A percentile compares a stretch with the other conserved stretches of the same genome.
These are phyloP conservation scores for Phytophthora capsici DNA, from an alignment of 352 stramenopile species.

Conservation along the genomic window DNA sequence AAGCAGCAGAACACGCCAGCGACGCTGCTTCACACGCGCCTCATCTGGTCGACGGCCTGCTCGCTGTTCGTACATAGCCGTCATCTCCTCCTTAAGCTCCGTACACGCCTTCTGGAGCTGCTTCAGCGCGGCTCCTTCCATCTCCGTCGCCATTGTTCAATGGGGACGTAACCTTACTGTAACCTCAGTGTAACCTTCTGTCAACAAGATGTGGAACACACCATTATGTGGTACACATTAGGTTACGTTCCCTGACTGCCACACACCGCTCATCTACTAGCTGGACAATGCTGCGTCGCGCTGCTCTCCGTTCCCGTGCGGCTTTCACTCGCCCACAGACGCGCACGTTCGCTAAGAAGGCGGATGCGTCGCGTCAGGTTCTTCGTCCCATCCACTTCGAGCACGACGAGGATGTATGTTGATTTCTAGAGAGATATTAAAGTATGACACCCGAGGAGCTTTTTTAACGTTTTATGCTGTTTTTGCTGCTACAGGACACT, in stretches of 20 bases:
- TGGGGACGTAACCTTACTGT: slow-evolving; percentile 2
- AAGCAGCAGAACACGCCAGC: slow-evolving; percentile 64
- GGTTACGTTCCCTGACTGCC: slow-evolving; percentile 6
- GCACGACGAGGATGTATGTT: slow-evolving; percentile 64
- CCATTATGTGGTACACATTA: slow-evolving; percentile 15
- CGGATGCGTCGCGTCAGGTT: slow-evolving; percentile 2
- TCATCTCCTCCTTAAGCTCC: slow-evolving; percentile 51
- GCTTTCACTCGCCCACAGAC: slow-evolving; percentile 19
- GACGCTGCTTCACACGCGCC: slow-evolving; percentile 51
- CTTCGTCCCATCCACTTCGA: slow-evolving; percentile 80
- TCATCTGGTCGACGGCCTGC: slow-evolving; percentile 36
- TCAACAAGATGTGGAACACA: background rate
- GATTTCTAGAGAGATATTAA: background rate
- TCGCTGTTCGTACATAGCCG: slow-evolving; percentile 43
- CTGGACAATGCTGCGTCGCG: slow-evolving; percentile 26
- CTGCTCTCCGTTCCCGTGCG: slow-evolving; percentile 18
- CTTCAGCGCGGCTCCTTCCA: slow-evolving; percentile 40
- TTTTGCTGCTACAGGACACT: slow-evolving; percentile 38
- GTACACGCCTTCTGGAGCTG: slow-evolving; percentile 62
- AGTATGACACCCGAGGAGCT: background rate
- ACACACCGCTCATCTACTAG: slow-evolving; percentile 27
- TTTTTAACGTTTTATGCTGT: slow-evolving; percentile 1
- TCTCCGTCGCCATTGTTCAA: background rate
- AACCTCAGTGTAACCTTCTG: background rate
- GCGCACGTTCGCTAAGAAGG: slow-evolving; percentile 36